These are phyloP conservation scores for Erodium trifolium DNA, from an alignment of 441 rosid genomes.

Conservation along the genomic window DNA sequence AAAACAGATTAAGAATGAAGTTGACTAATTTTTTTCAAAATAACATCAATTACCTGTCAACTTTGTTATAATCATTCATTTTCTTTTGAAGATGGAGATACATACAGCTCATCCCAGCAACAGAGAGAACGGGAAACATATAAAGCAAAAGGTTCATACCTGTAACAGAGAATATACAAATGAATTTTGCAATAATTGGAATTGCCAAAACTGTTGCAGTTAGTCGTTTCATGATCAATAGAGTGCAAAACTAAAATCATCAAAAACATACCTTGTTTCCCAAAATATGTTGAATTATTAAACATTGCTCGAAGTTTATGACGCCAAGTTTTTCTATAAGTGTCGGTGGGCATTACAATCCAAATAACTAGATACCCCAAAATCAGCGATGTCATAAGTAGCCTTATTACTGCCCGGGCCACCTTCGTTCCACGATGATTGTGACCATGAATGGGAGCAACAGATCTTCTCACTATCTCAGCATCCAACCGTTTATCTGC, in stretches of 20 bases:
- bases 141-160: constrained; percentile 37
- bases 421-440: neutral
- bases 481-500: constrained; percentile 6
- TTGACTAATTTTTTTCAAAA: neutral
- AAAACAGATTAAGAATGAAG: neutral
- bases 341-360: constrained; percentile 48
- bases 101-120: constrained; percentile 38
- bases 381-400: constrained; percentile 22
- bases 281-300: constrained; percentile 27
- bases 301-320: constrained; percentile 20
- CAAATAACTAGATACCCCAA: constrained; percentile 45
- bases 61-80: constrained; percentile 6
- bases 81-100: constrained; percentile 44
- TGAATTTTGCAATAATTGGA: neutral
- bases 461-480: neutral
- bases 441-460: constrained; percentile 1
- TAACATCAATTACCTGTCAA: neutral
- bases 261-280: constrained; percentile 31
- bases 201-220: neutral
- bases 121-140: constrained; percentile 46
- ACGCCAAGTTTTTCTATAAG: constrained; percentile 29
- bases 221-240: neutral
- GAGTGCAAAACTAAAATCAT: neutral
- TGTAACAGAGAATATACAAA: constrained; percentile 17
- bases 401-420: constrained; percentile 20